Conservation (phyloP, 1,284 basidiomycete genomes). For the Ceratorhiza oryzae-sativae region DNA sequence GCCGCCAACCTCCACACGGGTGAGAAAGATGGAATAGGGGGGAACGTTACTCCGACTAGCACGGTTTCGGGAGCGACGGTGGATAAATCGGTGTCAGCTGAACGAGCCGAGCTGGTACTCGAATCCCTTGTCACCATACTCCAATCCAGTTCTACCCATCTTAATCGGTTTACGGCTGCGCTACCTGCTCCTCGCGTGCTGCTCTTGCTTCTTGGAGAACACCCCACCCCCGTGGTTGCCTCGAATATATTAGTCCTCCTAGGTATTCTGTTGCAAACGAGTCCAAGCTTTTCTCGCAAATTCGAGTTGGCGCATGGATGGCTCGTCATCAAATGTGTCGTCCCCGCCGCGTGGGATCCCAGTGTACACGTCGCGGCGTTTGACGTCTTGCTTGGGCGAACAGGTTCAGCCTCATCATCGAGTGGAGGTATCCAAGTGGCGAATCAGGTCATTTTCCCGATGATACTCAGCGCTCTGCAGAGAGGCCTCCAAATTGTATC, state of each 20-base stretch:
- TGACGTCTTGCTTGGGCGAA: conserved; percentile 65
- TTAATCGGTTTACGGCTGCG: conserved; percentile 67
- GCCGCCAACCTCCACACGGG: conserved; percentile 78
- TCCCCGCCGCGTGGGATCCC: conserved; percentile 72
- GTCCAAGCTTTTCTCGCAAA: conserved; percentile 54
- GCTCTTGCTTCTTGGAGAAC: conserved; percentile 73
- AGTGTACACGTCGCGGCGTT: conserved; percentile 70
- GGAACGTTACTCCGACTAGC: conserved; percentile 3
- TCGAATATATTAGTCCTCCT: conserved; percentile 68
- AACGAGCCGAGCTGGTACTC: conserved; percentile 70
- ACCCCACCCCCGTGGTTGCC: conserved; percentile 65
- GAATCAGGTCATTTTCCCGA: conserved; percentile 71
- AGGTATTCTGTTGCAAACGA: conserved; percentile 53
- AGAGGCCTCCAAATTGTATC: conserved; percentile 47
- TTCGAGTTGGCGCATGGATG: conserved; percentile 81
- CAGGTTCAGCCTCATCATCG: neutral
- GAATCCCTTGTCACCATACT: conserved; percentile 65
- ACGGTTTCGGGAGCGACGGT: conserved; percentile 20
- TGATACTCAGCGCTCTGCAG: conserved; percentile 68
- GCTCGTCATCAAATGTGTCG: conserved; percentile 66
- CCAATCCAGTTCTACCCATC: conserved; percentile 57
- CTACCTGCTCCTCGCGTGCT: conserved; percentile 77
- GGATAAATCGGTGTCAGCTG: conserved; percentile 50
- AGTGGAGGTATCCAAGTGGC: conserved; percentile 51
- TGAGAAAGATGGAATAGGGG: conserved; percentile 54